Evolutionary conservation across 768 basidiomycete genomes (phyloP).

Genomic region (Tricholoma matsutake): DNA sequence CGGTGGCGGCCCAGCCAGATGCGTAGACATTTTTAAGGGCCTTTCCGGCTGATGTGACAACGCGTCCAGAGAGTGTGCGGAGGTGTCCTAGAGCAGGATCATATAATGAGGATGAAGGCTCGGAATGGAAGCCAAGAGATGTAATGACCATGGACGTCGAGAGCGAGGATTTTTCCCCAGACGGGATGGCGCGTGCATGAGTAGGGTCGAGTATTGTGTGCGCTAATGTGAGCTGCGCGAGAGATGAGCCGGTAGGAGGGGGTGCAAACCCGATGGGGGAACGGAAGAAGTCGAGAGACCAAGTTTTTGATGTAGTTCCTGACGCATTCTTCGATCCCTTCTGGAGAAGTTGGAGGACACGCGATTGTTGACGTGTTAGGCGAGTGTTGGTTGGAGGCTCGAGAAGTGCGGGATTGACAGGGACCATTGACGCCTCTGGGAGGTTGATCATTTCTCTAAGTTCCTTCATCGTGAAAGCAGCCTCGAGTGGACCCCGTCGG

Average conservation of each 20-base stretch:
- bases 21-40: constrained; percentile 71
- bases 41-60: constrained; percentile 38
- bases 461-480: constrained; percentile 91
- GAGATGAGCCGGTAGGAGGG: constrained; percentile 19
- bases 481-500: constrained; percentile 84
- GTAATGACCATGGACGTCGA: constrained; percentile 80
- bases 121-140: constrained; percentile 81
- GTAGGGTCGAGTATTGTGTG: constrained; percentile 57
- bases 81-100: constrained; percentile 56
- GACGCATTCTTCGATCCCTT: constrained; percentile 55
- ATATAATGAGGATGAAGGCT: constrained; percentile 57
- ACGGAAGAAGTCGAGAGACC: constrained; percentile 82
- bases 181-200: constrained; percentile 48
- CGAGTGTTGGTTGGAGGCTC: constrained; percentile 28
- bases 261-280: constrained; percentile 52
- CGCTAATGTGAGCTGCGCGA: constrained; percentile 48
- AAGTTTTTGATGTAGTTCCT: constrained; percentile 59
- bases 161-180: constrained; percentile 48
- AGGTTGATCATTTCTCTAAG: constrained; percentile 78
- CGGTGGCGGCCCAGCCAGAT: constrained; percentile 90
- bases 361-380: constrained; percentile 61
- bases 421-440: constrained; percentile 64
- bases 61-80: constrained; percentile 44
- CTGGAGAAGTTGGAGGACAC: constrained; percentile 60
- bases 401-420: constrained; percentile 49